Conservation (phyloP, 768 basidiomycete genomes). For the Galerina sulciceps region DNA sequence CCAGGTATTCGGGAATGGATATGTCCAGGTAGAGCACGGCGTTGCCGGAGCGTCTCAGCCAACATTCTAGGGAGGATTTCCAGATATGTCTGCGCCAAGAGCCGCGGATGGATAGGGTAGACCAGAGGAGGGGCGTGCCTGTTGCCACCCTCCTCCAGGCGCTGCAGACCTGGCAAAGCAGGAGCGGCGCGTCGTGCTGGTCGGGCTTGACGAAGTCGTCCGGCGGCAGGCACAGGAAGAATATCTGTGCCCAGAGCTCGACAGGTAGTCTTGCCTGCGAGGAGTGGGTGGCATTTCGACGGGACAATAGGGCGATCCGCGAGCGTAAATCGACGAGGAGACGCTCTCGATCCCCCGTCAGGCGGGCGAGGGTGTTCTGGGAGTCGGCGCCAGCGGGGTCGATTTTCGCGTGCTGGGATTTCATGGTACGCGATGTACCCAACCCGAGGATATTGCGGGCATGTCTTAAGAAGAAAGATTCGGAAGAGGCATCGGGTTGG, state of each 20-base stretch:
- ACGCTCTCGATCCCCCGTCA: conserved; percentile 1
- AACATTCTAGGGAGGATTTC: conserved; percentile 20
- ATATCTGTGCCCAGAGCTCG: conserved; percentile 30
- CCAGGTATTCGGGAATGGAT: conserved; percentile 17
- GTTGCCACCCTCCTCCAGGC: conserved; percentile 25
- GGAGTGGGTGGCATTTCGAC: background rate
- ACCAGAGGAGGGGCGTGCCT: conserved; percentile 27
- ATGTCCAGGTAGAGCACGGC: conserved; percentile 21
- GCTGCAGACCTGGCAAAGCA: conserved; percentile 25
- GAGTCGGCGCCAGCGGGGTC: background rate
- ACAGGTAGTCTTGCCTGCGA: conserved; percentile 14
- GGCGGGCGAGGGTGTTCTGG: background rate
- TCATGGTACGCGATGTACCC: background rate
- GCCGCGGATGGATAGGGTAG: conserved; percentile 19
- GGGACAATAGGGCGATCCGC: background rate
- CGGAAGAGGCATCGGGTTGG: background rate
- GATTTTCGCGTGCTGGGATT: conserved; percentile 1
- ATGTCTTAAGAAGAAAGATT: conserved; percentile 5
- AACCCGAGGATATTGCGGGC: conserved; percentile 2
- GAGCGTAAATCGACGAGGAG: conserved; percentile 6
- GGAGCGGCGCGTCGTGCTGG: conserved; percentile 19
- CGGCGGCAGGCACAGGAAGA: conserved; percentile 21
- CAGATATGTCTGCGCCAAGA: conserved; percentile 17
- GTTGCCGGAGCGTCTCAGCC: conserved; percentile 23
- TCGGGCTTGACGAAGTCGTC: conserved; percentile 23